Percentiles rank a stretch among this genome's conserved stretches.
phyloP scores from a whole-genome alignment of 139 green algal genomes.

The Marvania coccoides region DNA sequence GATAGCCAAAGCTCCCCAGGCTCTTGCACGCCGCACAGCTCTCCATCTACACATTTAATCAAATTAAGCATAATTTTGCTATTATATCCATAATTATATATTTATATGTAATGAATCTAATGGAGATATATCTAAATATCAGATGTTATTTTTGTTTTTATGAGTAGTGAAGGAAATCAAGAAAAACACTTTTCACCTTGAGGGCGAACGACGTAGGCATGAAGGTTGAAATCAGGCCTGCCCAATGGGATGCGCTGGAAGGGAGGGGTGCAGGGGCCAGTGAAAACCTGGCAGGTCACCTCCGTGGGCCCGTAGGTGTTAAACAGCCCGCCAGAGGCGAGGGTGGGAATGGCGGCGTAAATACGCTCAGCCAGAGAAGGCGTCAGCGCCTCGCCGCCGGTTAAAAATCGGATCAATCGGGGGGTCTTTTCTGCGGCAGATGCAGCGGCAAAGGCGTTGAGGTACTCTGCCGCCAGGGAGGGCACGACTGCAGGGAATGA shows the following conservation, averaged over 20 bases:
- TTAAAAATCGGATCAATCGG: not conserved
- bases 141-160: too few species aligned
- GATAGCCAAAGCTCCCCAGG: conserved; percentile 44
- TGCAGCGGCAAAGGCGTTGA: too few species aligned
- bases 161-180: not conserved
- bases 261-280: not conserved
- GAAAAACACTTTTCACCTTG: not conserved
- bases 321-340: too few species aligned
- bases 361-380: not conserved
- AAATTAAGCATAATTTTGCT: not conserved
- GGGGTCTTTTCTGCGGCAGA: too few species aligned
- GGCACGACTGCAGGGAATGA: not conserved
- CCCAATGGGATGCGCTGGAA: conserved; percentile 16
- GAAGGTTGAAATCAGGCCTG: conserved; percentile 28
- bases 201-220: conserved; percentile 28
- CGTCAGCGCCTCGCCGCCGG: not conserved
- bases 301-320: conserved; percentile 37
- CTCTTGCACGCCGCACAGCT: conserved; percentile 12
- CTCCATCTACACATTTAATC: not conserved
- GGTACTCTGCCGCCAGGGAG: not conserved
- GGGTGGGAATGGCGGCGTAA: not conserved
- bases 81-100: too few species aligned
- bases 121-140: too few species aligned
- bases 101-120: too few species aligned
- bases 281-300: conserved; percentile 21